Conservation (phyloP, 495 filamentous ascomycete species). For the Bombardia bombarda region DNA sequence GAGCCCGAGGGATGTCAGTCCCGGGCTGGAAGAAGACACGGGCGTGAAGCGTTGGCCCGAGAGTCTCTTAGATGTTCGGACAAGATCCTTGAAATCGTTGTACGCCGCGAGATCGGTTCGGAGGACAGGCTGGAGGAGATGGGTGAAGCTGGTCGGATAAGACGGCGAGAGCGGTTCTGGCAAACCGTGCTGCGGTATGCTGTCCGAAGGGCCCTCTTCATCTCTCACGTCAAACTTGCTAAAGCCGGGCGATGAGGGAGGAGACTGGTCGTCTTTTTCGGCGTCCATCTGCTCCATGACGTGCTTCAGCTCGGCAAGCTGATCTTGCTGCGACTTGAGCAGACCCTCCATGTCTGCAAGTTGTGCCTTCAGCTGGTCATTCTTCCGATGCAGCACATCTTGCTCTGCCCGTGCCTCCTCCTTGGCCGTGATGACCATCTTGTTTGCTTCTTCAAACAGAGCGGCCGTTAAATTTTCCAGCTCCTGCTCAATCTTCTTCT, state of each 20-base stretch:
- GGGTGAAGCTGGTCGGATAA: conserved; percentile 76
- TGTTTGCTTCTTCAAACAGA: conserved; percentile 91
- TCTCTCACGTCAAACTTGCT: conserved; percentile 38
- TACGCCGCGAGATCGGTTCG: conserved; percentile 74
- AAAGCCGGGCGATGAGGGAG: conserved; percentile 51
- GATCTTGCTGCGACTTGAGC: conserved; percentile 83
- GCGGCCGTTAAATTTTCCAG: conserved; percentile 82
- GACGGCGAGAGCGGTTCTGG: conserved; percentile 60
- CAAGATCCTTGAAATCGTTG: conserved; percentile 74
- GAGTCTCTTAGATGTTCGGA: conserved; percentile 56
- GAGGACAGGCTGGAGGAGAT: conserved; percentile 73
- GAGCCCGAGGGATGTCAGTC: conserved; percentile 40
- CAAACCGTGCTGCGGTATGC: conserved; percentile 33
- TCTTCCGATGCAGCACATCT: conserved; percentile 25
- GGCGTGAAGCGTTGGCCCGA: conserved; percentile 19
- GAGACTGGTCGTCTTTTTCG: conserved; percentile 58
- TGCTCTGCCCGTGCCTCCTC: conserved; percentile 30
- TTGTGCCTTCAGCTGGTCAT: conserved; percentile 43
- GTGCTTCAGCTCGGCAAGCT: conserved; percentile 80
- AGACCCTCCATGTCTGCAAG: conserved; percentile 61
- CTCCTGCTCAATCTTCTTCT: conserved; percentile 65
- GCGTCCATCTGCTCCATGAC: conserved; percentile 84
- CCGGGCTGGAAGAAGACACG: conserved; percentile 6
- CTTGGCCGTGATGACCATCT: conserved; percentile 75
- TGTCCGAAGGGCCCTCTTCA: conserved; percentile 32